Conservation (phyloP, 805 yeast species). For the Candida ficus region DNA sequence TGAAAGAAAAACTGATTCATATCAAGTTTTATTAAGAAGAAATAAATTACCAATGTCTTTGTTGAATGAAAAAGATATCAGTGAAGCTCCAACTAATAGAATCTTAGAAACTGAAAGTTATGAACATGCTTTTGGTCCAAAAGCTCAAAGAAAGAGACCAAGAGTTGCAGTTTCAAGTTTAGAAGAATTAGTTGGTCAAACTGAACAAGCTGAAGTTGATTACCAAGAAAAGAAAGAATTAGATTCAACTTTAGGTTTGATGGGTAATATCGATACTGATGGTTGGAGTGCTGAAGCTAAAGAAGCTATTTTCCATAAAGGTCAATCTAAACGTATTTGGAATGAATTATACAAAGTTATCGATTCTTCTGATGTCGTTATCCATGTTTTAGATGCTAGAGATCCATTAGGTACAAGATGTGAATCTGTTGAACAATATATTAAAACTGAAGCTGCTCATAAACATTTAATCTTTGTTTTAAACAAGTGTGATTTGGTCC, state of each 20-base stretch:
- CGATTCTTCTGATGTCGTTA: slow-evolving; percentile 90
- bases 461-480: slow-evolving; percentile 91
- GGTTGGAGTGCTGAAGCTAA: slow-evolving; percentile 89
- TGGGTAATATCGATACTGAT: slow-evolving; percentile 64
- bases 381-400: slow-evolving; percentile 51
- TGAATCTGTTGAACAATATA: slow-evolving; percentile 86
- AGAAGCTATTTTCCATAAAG: slow-evolving; percentile 93
- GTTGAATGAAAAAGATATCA: slow-evolving; percentile 77
- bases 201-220: slow-evolving; percentile 50
- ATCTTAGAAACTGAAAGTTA: slow-evolving; percentile 88
- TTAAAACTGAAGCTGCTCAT: slow-evolving; percentile 91
- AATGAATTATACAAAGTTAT: slow-evolving; percentile 95
- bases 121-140: slow-evolving; percentile 85
- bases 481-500: slow-evolving; percentile 97
- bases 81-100: slow-evolving; percentile 70
- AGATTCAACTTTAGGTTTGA: slow-evolving; percentile 69
- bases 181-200: slow-evolving; percentile 64
- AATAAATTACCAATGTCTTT: slow-evolving; percentile 95
- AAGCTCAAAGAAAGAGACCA: slow-evolving; percentile 89
- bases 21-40: slow-evolving; percentile 81
- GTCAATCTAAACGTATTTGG: slow-evolving; percentile 98
- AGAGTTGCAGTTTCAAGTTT: slow-evolving; percentile 70
- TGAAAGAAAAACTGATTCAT: slow-evolving; percentile 73
- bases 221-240: slow-evolving; percentile 76
- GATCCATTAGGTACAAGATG: slow-evolving; percentile 97